A percentile compares a stretch with the other conserved stretches of the same genome.
Conservation (phyloP, 192 early-diverging fungal species). For the Podila horticola region DNA sequence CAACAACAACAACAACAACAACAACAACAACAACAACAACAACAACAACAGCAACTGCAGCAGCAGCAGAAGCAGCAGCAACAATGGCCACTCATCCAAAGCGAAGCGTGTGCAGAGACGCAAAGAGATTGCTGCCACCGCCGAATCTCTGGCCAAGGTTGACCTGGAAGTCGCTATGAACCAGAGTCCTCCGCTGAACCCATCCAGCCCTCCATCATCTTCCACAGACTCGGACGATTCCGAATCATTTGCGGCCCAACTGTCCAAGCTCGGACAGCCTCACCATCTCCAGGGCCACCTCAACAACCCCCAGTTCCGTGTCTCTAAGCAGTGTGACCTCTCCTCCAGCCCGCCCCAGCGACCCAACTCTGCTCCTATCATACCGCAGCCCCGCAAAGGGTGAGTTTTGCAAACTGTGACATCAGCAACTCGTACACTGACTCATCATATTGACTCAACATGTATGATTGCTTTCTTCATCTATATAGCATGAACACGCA, state of each 20-base stretch:
- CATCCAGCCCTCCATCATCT: conserved; percentile 26
- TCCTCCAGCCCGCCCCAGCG: conserved; percentile 30
- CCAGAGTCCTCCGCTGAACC: conserved; percentile 26
- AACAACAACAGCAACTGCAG: conserved; percentile 7
- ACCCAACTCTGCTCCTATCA: conserved; percentile 29
- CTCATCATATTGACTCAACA: no score
- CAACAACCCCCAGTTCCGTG: conserved; percentile 6
- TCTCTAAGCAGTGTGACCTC: neutral
- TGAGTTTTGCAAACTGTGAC: neutral
- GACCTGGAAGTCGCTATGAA: conserved; percentile 29
- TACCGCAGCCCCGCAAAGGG: conserved; percentile 40
- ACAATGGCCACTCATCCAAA: conserved; percentile 28
- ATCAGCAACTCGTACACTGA: no score
- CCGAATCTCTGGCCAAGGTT: conserved; percentile 43
- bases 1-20: neutral
- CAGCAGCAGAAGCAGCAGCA: conserved; percentile 2
- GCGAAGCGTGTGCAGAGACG: conserved; percentile 50
- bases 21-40: no score
- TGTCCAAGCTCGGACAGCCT: neutral
- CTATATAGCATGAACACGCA: neutral
- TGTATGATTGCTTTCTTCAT: no score
- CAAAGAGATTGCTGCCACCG: conserved; percentile 53
- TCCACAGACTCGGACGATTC: conserved; percentile 53
- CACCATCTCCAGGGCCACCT: neutral
- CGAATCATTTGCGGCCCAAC: conserved; percentile 10